Evolutionary conservation across 2,329 filamentous ascomycete species (phyloP).

Genomic region (Ceratocystiopsis minuta): DNA sequence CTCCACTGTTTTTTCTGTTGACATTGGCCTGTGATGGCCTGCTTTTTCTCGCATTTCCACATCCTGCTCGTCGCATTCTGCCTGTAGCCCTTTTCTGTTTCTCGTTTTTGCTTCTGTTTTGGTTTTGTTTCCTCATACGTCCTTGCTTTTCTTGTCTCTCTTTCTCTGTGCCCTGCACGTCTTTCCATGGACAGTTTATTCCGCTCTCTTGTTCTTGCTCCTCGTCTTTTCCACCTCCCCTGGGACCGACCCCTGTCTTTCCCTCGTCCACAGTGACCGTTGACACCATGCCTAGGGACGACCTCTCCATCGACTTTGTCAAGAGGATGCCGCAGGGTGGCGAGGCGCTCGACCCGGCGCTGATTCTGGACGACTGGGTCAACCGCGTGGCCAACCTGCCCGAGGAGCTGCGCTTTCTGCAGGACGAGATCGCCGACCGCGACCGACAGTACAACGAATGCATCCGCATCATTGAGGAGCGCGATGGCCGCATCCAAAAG

Average conservation of each 20-base stretch:
- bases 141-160: background rate
- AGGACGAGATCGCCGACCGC: constrained; percentile 69
- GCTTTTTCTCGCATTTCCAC: background rate
- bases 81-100: too few relatives aligned
- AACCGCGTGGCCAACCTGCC: constrained; percentile 60
- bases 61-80: background rate
- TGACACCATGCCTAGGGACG: constrained; percentile 49
- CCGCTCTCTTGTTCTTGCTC: background rate
- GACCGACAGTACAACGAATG: constrained; percentile 55
- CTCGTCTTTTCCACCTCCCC: background rate
- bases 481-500: constrained; percentile 60
- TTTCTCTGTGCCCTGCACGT: background rate
- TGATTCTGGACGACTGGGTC: constrained; percentile 65
- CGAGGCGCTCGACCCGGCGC: constrained; percentile 44
- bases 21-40: too few relatives aligned
- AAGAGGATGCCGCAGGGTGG: constrained; percentile 43
- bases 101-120: background rate
- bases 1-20: too few relatives aligned
- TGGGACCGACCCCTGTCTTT: too few relatives aligned
- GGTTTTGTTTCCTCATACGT: background rate
- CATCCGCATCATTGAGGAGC: constrained; percentile 48
- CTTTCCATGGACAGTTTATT: background rate
- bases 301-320: constrained; percentile 52
- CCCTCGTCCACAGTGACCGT: background rate
- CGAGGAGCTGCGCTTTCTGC: constrained; percentile 65